phyloP scores from a whole-genome alignment of 2,329 filamentous ascomycete species.

The Fusarium floridanum region DNA sequence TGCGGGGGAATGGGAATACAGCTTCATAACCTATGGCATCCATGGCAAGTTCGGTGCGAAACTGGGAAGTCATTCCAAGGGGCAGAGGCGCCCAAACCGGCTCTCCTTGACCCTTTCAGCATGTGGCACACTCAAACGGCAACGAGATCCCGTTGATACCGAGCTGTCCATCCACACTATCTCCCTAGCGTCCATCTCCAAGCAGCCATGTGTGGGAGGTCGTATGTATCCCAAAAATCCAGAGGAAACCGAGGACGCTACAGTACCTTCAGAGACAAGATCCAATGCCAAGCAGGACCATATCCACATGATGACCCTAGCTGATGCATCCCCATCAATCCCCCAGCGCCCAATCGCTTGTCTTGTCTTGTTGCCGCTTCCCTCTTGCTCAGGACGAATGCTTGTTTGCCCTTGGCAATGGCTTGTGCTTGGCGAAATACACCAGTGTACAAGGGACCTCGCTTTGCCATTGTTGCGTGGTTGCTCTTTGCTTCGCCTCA shows the following conservation, averaged over 20 bases:
- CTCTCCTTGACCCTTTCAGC: neutral
- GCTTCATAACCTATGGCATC: neutral
- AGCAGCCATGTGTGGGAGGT: constrained; percentile 18
- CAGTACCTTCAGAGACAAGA: neutral
- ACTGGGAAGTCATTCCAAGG: neutral
- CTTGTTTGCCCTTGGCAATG: constrained; percentile 42
- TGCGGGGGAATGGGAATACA: constrained; percentile 6
- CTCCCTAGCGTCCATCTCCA: constrained; percentile 33
- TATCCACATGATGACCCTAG: constrained; percentile 31
- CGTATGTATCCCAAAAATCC: constrained; percentile 5
- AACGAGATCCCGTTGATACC: constrained; percentile 22
- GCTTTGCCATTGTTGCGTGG: constrained; percentile 2
- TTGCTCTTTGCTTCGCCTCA: constrained; percentile 31
- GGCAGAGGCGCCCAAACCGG: neutral
- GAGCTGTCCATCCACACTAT: constrained; percentile 19
- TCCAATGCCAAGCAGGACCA: constrained; percentile 10
- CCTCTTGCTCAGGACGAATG: constrained; percentile 17
- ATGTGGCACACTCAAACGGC: constrained; percentile 6
- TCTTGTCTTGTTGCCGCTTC: constrained; percentile 8
- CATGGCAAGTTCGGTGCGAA: neutral
- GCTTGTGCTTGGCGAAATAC: constrained; percentile 35
- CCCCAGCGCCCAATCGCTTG: constrained; percentile 24
- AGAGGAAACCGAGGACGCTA: neutral
- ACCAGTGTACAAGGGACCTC: constrained; percentile 11
- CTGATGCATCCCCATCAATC: constrained; percentile 22